A percentile compares a stretch with the other conserved stretches of the same genome.
Conservation (phyloP, 352 stramenopile species). For the Globisporangium spiculum region DNA sequence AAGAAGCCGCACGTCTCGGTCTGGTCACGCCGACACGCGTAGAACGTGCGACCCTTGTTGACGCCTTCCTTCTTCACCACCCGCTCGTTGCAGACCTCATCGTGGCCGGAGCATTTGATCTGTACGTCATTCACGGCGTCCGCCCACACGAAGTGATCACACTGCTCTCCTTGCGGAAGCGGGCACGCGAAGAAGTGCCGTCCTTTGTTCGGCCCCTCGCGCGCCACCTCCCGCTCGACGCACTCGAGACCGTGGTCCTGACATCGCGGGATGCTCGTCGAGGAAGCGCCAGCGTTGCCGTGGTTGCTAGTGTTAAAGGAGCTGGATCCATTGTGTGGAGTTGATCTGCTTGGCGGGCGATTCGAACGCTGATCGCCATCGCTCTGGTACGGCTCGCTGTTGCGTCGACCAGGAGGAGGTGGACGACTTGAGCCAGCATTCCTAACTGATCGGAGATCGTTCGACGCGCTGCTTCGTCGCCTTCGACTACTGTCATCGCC, state of each 20-base stretch:
- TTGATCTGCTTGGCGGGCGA: background rate
- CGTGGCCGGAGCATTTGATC: conserved; percentile 51
- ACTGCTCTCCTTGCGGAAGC: conserved; percentile 81
- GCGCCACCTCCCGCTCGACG: conserved; percentile 47
- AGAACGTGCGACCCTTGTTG: conserved; percentile 72
- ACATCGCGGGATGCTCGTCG: conserved; percentile 30
- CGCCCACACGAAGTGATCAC: conserved; percentile 92
- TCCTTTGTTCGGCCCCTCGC: conserved; percentile 88
- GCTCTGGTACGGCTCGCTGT: conserved; percentile 2
- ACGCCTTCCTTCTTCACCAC: conserved; percentile 59
- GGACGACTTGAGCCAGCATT: conserved; percentile 2
- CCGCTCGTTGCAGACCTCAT: conserved; percentile 61
- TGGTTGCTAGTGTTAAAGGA: background rate
- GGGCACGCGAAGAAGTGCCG: conserved; percentile 91
- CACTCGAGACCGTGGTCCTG: conserved; percentile 47
- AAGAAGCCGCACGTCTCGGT: conserved; percentile 71
- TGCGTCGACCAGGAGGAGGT: conserved; percentile 5
- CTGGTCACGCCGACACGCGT: conserved; percentile 46
- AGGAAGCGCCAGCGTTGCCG: background rate
- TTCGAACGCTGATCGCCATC: background rate
- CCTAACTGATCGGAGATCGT: background rate
- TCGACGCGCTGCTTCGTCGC: background rate
- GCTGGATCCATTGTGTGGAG: background rate
- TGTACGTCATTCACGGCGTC: background rate
- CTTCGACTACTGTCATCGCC: background rate